Evolutionary conservation across 352 stramenopile genomes (phyloP), one percentile per base, ranked within the genome.

Genomic region (Globisporangium spinosum): DNA sequence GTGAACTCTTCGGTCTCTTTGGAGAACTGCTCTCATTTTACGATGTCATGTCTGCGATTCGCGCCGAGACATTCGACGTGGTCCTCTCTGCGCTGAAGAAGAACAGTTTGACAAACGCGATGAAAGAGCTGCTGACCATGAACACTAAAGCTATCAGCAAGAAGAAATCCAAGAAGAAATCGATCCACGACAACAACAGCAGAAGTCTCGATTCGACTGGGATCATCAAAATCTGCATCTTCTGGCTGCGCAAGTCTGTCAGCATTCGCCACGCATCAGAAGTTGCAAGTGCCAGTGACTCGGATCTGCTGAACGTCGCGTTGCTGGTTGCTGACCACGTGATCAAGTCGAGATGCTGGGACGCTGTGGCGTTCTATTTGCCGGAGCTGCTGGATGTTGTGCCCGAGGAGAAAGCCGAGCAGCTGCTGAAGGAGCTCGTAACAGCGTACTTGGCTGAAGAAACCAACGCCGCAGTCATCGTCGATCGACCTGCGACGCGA

Each of bases 211-310:
- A 72, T 60, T 77, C 79, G 47, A 64, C 73, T 12, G 89, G 89
- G 15, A 77, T 94, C 54, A 76, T 96, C 40, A 94, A 95, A 72
- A 77, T 96, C 27, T 89, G 83, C 34, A 77, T 91, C 20, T 85
- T 88, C 62, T 89, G 78, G 77, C 59, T 94, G 55, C 75, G 77
- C 13, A 69, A 74, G 56, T 40, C 72, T 0, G 40, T 43, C 22
- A 65, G 51, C 55, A 47, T 69, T 23, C 76, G 69, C 7, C 75
- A 75, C 34, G 63, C 58, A 3, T 60, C 62, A 13, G 29, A 32
- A 64, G 47, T 78, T 40, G 38, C 55, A 35, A 45, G 34, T 67
- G 51, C 38, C 3, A 66, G 38, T 6, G 49, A 62, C 5, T 22
- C 57, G 1, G 75, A 85, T 27, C 62, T 75, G n/a, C 67, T 77